Base-by-base conservation (phyloP, 2,329 filamentous ascomycete species). In the Epichloe elymi region DNA sequence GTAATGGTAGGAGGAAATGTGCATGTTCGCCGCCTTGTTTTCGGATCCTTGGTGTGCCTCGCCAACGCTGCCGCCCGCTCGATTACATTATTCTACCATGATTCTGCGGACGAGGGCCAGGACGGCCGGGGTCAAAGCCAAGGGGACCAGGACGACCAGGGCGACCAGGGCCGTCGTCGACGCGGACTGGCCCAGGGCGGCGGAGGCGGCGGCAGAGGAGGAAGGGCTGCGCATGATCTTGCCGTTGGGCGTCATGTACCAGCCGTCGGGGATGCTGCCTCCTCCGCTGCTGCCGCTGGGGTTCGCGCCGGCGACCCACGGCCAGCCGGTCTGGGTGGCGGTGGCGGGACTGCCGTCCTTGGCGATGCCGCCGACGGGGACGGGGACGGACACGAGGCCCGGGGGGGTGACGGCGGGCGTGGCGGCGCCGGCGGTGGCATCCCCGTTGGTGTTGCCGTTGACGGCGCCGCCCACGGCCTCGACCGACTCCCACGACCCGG, bases 401-500 rank as follows among this genome's bases (percentile, higher is more conserved):
- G 78, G 78, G 6, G 78, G 78, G 6, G 82, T 78, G 51, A 83
- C 75, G 5, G 82, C 80, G 51, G 83, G 74, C 6, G 76, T 71
- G n/a, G 82, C 79, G 30, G 82, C 79, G 46, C 74, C 68, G 52
- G 76, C 79, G 35, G 75, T 73, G 19, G 70, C 73, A 46, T 74
- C 56, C 50, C 61, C 70, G 26, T 30, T 11, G 26, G 1, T 3
- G 53, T 80, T 85, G 33, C 78, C 80, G 65, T 88, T 88, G 65
- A 97, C 73, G 57, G 73, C 67, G 54, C 93, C 93, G 56, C 82
- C 89, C n/a, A 84, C 77, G 49, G 91, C 82, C 59, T 79, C 69
- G 66, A 98, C 97, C 46, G 86, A 91, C 57, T 79, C 63, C 87
- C 88, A 95, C 20, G 74, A 78, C 46, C 93, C 93, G 46, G 78